phyloP scores from a whole-genome alignment of 2,329 filamentous ascomycete genomes.

The Cytospora chrysosperma region DNA sequence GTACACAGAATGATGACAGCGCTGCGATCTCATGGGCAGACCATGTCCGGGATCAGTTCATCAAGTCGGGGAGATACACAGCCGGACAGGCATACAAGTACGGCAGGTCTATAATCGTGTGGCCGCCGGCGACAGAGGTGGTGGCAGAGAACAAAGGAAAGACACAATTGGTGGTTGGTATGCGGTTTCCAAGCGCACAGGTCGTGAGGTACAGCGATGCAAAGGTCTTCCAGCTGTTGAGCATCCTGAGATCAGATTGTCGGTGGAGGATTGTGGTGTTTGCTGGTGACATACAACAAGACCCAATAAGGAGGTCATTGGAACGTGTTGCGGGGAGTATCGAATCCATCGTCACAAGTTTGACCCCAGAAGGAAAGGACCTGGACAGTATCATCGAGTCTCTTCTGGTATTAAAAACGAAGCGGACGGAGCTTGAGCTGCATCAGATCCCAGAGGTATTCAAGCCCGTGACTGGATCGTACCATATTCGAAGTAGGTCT shows the following conservation, averaged over 20 bases:
- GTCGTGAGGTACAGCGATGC: conserved; percentile 54
- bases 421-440: conserved; percentile 48
- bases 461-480: conserved; percentile 54
- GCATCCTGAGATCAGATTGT: conserved; percentile 43
- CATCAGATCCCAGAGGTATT: conserved; percentile 56
- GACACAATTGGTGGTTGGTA: conserved; percentile 17
- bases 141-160: background rate
- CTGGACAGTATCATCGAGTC: conserved; percentile 57
- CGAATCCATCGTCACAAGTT: conserved; percentile 33
- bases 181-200: conserved; percentile 40
- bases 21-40: conserved; percentile 32
- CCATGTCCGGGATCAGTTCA: conserved; percentile 56
- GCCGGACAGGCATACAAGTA: conserved; percentile 60
- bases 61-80: conserved; percentile 57
- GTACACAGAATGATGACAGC: conserved; percentile 36
- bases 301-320: background rate
- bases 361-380: conserved; percentile 43
- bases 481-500: conserved; percentile 49
- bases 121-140: background rate
- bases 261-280: conserved; percentile 31
- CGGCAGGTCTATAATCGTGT: conserved; percentile 47
- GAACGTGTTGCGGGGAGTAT: conserved; percentile 14
- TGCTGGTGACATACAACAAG: conserved; percentile 14
- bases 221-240: conserved; percentile 40
- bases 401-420: conserved; percentile 51